A percentile compares a stretch with the other conserved stretches of the same genome.
phyloP scores from a whole-genome alignment of 2,329 filamentous ascomycete genomes.

The Apiospora malaysiana region DNA sequence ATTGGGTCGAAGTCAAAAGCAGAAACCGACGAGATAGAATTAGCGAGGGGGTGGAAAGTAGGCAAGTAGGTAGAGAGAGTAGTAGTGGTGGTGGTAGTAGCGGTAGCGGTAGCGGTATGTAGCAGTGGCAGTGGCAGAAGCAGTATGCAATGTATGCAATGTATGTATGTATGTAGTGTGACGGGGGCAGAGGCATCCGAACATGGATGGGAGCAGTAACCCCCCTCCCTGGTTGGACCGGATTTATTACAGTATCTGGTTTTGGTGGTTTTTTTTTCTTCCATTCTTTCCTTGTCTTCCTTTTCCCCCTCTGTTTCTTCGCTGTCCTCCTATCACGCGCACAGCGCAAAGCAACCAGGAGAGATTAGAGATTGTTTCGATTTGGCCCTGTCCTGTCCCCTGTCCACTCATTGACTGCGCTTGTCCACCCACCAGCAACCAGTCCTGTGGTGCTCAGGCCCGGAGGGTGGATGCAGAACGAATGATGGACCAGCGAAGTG shows the following conservation, averaged over 20 bases:
- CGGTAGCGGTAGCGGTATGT: too few relatives aligned
- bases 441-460: constrained; percentile 2
- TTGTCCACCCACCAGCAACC: neutral
- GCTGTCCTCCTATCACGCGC: constrained; percentile 2
- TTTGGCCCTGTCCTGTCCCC: constrained; percentile 11
- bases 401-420: too few relatives aligned
- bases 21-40: constrained; percentile 15
- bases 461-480: neutral
- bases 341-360: neutral
- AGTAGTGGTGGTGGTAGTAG: too few relatives aligned
- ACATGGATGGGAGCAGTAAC: constrained; percentile 7
- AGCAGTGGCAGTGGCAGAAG: neutral
- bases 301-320: neutral
- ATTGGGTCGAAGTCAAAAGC: constrained; percentile 16
- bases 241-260: neutral
- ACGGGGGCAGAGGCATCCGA: constrained; percentile 12
- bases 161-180: constrained; percentile 14
- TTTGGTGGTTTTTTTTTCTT: too few relatives aligned
- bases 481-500: constrained; percentile 11
- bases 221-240: neutral
- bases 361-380: constrained; percentile 14
- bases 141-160: constrained; percentile 9
- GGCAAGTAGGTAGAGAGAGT: neutral
- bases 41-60: constrained; percentile 12
- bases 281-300: neutral